Percentiles rank a stretch among this genome's conserved stretches.
Evolutionary conservation across 2,329 filamentous ascomycete genomes (phyloP).

Genomic region (Clonostachys rosea): DNA sequence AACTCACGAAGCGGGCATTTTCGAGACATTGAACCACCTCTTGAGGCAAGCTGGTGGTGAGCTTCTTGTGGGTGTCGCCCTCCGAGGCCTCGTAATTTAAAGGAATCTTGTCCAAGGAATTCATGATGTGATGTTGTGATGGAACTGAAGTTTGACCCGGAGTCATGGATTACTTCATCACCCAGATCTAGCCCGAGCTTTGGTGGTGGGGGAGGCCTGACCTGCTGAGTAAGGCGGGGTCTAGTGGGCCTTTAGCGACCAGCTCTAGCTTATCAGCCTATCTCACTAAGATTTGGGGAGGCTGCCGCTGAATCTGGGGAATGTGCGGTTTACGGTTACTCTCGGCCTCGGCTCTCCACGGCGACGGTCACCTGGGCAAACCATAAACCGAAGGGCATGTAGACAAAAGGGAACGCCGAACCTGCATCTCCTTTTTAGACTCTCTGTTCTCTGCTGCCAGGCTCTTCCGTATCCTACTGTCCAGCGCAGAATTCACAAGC

Average conservation of each 20-base stretch:
- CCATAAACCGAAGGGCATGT: neutral
- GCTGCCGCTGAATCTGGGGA: too few relatives aligned
- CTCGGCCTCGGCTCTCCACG: conserved; percentile 30
- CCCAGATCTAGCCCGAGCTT: too few relatives aligned
- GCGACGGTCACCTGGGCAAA: neutral
- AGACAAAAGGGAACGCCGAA: neutral
- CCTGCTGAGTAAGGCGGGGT: conserved; percentile 2
- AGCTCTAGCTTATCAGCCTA: too few relatives aligned
- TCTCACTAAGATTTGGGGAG: too few relatives aligned
- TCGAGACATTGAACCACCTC: conserved; percentile 90
- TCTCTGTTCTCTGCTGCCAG: neutral
- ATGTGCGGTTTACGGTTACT: conserved; percentile 1
- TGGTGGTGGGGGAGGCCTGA: too few relatives aligned
- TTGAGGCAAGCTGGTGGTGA: conserved; percentile 65
- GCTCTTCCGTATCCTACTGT: neutral
- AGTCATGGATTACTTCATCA: too few relatives aligned
- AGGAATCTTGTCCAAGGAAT: conserved; percentile 57
- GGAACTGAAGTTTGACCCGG: neutral
- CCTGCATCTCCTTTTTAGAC: neutral
- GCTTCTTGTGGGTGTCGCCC: conserved; percentile 66
- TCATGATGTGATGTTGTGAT: conserved; percentile 5
- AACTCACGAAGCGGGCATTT: conserved; percentile 85
- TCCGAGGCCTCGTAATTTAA: conserved; percentile 73
- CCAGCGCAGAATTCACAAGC: too few relatives aligned
- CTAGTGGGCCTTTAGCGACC: too few relatives aligned